phyloP scores from a whole-genome alignment of 495 filamentous ascomycete genomes.

The Penicillium flavigenum region DNA sequence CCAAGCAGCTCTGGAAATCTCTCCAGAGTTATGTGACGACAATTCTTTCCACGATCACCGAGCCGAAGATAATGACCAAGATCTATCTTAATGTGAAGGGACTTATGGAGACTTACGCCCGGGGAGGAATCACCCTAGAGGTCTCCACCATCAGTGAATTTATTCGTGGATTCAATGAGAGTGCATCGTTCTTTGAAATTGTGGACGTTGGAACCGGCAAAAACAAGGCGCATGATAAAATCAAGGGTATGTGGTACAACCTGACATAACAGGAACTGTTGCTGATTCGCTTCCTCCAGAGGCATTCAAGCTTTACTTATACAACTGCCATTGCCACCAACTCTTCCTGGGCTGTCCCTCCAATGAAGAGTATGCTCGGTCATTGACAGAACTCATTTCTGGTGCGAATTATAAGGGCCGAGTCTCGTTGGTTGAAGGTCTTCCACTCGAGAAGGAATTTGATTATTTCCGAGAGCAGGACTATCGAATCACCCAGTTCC shows the following conservation, averaged over 20 bases:
- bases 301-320: constrained; percentile 62
- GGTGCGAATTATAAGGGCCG: constrained; percentile 54
- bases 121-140: constrained; percentile 54
- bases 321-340: constrained; percentile 77
- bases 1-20: constrained; percentile 56
- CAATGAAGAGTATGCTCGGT: constrained; percentile 67
- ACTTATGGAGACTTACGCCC: constrained; percentile 59
- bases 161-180: constrained; percentile 72
- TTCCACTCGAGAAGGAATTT: constrained; percentile 67
- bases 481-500: constrained; percentile 60
- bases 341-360: constrained; percentile 78
- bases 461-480: constrained; percentile 45
- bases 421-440: constrained; percentile 73
- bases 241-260: constrained; percentile 58
- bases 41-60: constrained; percentile 46
- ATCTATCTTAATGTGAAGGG: constrained; percentile 68
- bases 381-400: constrained; percentile 60
- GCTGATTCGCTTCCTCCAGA: constrained; percentile 48
- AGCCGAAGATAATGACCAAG: constrained; percentile 63
- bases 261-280: constrained; percentile 11
- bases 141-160: constrained; percentile 62
- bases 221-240: constrained; percentile 69
- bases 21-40: constrained; percentile 50
- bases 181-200: constrained; percentile 68
- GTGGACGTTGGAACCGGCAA: constrained; percentile 71